Conservation (phyloP, 768 basidiomycete species). For the Rhodosporidiobolus odoratus region DNA sequence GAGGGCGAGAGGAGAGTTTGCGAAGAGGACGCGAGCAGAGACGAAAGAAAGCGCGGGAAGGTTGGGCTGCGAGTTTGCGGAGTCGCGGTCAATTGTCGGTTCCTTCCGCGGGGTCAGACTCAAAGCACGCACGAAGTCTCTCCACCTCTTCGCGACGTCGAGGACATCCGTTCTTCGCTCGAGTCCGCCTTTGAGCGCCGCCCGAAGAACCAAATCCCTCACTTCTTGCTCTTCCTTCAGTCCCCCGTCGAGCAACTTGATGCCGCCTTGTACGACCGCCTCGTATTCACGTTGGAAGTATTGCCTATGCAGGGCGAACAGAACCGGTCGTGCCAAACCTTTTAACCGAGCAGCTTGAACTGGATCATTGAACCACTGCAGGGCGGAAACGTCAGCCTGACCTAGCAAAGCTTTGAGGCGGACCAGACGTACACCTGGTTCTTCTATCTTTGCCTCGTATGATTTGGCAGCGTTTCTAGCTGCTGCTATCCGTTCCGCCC, state of each 20-base stretch:
- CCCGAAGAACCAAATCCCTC: conserved; percentile 1
- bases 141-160: neutral
- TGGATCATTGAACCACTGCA: conserved; percentile 16
- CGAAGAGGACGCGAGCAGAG: conserved; percentile 8
- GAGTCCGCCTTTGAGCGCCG: neutral
- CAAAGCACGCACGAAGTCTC: conserved; percentile 1
- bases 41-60: conserved; percentile 6
- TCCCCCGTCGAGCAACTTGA: neutral
- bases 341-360: neutral
- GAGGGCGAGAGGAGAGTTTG: neutral
- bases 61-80: conserved; percentile 2
- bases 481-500: neutral
- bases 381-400: neutral
- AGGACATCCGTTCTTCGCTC: neutral
- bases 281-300: neutral
- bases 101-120: neutral
- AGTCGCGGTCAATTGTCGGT: too few relatives aligned
- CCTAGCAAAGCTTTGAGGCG: too few relatives aligned
- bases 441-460: conserved; percentile 8
- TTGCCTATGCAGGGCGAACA: neutral
- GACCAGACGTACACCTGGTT: neutral
- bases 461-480: neutral
- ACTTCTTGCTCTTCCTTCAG: conserved; percentile 7
- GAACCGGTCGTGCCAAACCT: neutral
- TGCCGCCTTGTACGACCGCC: neutral